Evolutionary conservation across 345 rosid genomes (phyloP).

Genomic region (Salix koriyanagi): DNA sequence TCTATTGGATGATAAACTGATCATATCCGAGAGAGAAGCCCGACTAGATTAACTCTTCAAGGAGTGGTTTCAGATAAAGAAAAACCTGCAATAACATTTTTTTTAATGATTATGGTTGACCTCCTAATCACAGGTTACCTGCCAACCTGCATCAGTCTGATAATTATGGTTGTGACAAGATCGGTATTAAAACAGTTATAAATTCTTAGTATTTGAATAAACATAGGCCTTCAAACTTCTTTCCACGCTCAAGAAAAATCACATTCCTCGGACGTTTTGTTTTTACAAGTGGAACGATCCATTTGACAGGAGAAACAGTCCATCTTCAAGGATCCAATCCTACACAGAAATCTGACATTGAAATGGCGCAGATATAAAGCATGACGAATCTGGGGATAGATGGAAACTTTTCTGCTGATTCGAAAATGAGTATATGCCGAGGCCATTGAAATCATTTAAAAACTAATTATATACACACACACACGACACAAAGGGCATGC

Average conservation of each 20-base stretch:
- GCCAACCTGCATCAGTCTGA: too few relatives aligned
- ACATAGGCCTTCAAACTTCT: not conserved
- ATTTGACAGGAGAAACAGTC: constrained; percentile 16
- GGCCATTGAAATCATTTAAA: constrained; percentile 18
- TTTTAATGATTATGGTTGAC: too few relatives aligned
- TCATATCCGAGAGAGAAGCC: too few relatives aligned
- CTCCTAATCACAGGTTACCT: too few relatives aligned
- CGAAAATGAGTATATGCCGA: not conserved
- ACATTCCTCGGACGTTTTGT: not conserved
- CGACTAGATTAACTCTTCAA: too few relatives aligned
- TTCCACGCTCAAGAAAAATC: constrained; percentile 8
- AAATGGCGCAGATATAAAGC: constrained; percentile 3
- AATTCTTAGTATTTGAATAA: not conserved
- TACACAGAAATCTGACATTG: constrained; percentile 16
- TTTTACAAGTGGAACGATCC: constrained; percentile 19
- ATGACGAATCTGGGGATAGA: constrained; percentile 4
- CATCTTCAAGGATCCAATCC: constrained; percentile 18
- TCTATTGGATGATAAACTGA: too few relatives aligned
- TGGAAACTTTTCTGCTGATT: not conserved
- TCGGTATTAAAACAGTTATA: not conserved
- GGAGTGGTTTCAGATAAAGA: too few relatives aligned
- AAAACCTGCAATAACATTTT: too few relatives aligned
- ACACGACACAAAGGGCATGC: constrained; percentile 5
- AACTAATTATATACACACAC: constrained; percentile 16
- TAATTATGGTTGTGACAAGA: too few relatives aligned